These are phyloP conservation scores for Saprolegnia parasitica DNA, from an alignment of 352 stramenopile species.

Conservation along the genomic window DNA sequence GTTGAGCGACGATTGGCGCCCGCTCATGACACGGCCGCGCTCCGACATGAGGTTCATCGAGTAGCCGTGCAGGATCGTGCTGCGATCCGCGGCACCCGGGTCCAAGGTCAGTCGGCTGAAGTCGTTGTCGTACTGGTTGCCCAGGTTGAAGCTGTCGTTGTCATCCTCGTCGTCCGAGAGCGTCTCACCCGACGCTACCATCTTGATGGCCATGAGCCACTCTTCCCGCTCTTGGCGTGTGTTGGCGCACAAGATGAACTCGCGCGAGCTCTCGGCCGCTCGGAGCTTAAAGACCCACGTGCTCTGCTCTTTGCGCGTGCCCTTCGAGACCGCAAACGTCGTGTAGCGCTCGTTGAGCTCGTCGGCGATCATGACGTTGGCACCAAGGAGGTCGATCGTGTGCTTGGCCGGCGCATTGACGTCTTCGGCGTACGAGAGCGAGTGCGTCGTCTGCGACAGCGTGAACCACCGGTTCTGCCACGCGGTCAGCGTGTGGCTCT, in stretches of 20 bases:
- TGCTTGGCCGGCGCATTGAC: conserved; percentile 55
- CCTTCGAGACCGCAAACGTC: conserved; percentile 72
- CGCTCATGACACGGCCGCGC: not conserved
- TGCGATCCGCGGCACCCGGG: not conserved
- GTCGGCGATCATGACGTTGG: conserved; percentile 60
- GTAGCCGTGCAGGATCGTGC: not conserved
- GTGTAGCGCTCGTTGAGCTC: conserved; percentile 86
- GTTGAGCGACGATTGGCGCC: not conserved
- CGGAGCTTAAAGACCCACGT: conserved; percentile 84
- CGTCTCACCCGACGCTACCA: conserved; percentile 58
- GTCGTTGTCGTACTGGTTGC: conserved; percentile 1
- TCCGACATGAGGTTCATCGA: not conserved
- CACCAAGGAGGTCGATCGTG: conserved; percentile 59
- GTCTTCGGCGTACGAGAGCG: conserved; percentile 76
- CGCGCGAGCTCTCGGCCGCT: conserved; percentile 63
- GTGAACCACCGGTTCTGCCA: conserved; percentile 80
- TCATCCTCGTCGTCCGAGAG: not conserved
- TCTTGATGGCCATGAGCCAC: conserved; percentile 83
- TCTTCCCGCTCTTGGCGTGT: conserved; percentile 84
- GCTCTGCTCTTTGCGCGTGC: conserved; percentile 69
- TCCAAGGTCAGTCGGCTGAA: not conserved
- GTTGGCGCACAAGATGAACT: conserved; percentile 80
- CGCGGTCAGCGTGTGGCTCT: conserved; percentile 63
- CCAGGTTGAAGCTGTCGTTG: not conserved
- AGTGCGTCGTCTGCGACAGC: conserved; percentile 69